These are phyloP conservation scores for Boletus fagicola DNA, from an alignment of 768 basidiomycete genomes.

Conservation along the genomic window DNA sequence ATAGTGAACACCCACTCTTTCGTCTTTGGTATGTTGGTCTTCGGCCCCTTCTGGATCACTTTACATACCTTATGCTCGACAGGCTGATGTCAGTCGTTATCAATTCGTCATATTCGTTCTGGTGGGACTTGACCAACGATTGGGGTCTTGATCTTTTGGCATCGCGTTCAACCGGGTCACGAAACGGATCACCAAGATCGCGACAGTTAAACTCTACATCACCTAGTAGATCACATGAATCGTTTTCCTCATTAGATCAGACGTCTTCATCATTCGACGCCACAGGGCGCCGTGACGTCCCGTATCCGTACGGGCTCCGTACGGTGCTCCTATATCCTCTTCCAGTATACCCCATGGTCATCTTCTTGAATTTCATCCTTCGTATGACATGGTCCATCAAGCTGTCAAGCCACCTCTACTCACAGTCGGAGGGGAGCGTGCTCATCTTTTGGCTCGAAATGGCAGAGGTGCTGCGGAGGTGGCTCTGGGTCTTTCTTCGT, in stretches of 20 bases:
- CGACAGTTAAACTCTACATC: conserved; percentile 38
- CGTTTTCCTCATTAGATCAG: background rate
- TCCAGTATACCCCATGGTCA: conserved; percentile 76
- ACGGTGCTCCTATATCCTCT: conserved; percentile 74
- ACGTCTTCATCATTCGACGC: conserved; percentile 19
- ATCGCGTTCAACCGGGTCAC: conserved; percentile 27
- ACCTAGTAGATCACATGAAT: conserved; percentile 15
- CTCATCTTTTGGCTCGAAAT: conserved; percentile 90
- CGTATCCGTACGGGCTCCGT: conserved; percentile 73
- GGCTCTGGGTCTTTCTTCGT: conserved; percentile 98
- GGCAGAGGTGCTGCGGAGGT: conserved; percentile 84
- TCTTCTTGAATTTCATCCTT: conserved; percentile 81
- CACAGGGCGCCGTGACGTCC: conserved; percentile 12
- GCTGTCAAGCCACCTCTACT: conserved; percentile 82
- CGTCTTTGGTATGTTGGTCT: conserved; percentile 66
- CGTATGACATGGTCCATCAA: conserved; percentile 95
- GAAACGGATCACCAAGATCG: conserved; percentile 37
- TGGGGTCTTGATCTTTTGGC: conserved; percentile 88
- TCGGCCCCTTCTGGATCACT: background rate
- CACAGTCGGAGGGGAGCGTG: conserved; percentile 70
- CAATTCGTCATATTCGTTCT: conserved; percentile 95
- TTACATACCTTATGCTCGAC: conserved; percentile 4
- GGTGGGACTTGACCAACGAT: conserved; percentile 99
- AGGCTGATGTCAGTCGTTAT: conserved; percentile 83
- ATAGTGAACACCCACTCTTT: conserved; percentile 76